These are phyloP conservation scores for Cryptomeria japonica DNA, from an alignment of 75 land plant genomes.

Conservation along the genomic window DNA sequence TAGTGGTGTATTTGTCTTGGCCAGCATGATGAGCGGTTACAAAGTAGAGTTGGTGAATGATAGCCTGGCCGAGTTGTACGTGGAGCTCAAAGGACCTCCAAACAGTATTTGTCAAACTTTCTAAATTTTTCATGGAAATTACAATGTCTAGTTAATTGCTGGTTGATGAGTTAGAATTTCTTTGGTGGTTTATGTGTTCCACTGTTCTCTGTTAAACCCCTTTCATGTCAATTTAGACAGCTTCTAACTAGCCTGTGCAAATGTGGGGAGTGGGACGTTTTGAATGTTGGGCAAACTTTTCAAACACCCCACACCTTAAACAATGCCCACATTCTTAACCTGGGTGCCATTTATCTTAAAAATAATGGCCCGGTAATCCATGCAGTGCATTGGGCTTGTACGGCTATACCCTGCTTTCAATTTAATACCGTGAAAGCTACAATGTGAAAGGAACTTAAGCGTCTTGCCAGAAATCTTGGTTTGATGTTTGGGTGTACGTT, in stretches of 20 bases:
- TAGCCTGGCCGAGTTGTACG: slow-evolving; percentile 42
- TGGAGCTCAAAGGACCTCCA: slow-evolving; percentile 32
- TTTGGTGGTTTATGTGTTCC: not conserved
- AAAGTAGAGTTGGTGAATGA: slow-evolving; percentile 58
- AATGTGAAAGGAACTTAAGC: not conserved
- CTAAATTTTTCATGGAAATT: not conserved
- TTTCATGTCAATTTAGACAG: not conserved
- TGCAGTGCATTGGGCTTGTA: not conserved
- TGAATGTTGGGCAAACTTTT: not conserved
- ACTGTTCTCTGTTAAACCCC: not conserved
- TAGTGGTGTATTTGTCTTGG: not conserved
- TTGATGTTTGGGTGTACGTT: not conserved
- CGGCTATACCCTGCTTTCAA: not conserved
- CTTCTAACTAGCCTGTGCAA: not conserved
- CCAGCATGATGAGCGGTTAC: slow-evolving; percentile 57
- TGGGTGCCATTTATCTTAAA: not conserved
- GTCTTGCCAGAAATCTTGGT: not conserved
- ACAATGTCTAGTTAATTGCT: no score
- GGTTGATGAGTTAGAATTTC: no score
- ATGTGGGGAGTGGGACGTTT: not conserved
- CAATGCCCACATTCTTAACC: not conserved
- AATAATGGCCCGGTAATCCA: not conserved
- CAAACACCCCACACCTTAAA: not conserved
- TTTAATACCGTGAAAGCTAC: not conserved
- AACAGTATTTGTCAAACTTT: not conserved